phyloP scores from a whole-genome alignment of 73 alveolate species.

The Strombidium stylifer region DNA sequence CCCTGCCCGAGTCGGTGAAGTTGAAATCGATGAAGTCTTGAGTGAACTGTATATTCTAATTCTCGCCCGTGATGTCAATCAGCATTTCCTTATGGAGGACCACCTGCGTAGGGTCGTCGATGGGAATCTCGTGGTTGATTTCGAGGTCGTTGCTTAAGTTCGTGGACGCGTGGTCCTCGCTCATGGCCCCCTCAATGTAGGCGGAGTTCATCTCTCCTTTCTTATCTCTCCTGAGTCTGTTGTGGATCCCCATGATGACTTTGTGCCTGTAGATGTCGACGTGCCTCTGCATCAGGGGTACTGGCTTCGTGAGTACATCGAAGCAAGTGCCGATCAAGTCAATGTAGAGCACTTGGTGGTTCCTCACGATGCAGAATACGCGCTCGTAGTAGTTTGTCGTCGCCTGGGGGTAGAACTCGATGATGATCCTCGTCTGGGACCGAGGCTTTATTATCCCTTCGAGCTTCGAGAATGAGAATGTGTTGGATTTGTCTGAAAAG shows the following conservation, averaged over 20 bases:
- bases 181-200: background rate
- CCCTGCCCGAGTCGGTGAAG: conserved; percentile 60
- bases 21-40: conserved; percentile 80
- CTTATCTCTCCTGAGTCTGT: conserved; percentile 18
- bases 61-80: conserved; percentile 51
- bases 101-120: conserved; percentile 84
- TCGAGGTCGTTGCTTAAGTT: conserved; percentile 47
- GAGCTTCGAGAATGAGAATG: conserved; percentile 77
- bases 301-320: conserved; percentile 90
- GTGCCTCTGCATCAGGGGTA: conserved; percentile 91
- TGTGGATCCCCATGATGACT: conserved; percentile 85
- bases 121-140: conserved; percentile 53
- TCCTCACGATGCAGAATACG: conserved; percentile 84
- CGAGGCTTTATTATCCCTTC: conserved; percentile 89
- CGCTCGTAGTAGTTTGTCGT: conserved; percentile 93
- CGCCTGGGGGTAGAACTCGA: conserved; percentile 90
- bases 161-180: conserved; percentile 2
- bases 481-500: conserved; percentile 74
- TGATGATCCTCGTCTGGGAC: conserved; percentile 83
- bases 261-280: conserved; percentile 93
- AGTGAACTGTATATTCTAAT: conserved; percentile 52
- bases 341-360: conserved; percentile 85
- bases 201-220: conserved; percentile 2
- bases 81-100: conserved; percentile 88
- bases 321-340: conserved; percentile 97